These are phyloP conservation scores for Cutaneotrichosporon sp. DNA, from an alignment of 1,284 basidiomycete species.

Conservation along the genomic window DNA sequence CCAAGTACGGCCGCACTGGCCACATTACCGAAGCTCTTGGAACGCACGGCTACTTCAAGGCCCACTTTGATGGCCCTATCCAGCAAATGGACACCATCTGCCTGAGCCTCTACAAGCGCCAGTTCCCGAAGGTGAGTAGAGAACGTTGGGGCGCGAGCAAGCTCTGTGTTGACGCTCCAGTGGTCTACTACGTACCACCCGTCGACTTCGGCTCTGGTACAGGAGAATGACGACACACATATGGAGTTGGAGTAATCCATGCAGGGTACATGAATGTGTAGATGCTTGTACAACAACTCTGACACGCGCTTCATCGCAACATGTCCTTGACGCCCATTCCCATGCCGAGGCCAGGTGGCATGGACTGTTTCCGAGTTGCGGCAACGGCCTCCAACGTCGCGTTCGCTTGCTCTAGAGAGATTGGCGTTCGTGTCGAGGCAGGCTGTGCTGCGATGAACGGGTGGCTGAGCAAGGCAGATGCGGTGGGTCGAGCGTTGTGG, in stretches of 20 bases:
- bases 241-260: constrained; percentile 1
- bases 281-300: not conserved
- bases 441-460: constrained; percentile 61
- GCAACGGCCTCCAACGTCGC: constrained; percentile 22
- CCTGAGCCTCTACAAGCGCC: constrained; percentile 86
- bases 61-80: constrained; percentile 92
- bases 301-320: not conserved
- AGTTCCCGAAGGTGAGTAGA: constrained; percentile 66
- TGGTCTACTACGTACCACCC: constrained; percentile 34
- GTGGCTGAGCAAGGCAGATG: constrained; percentile 72
- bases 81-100: constrained; percentile 95
- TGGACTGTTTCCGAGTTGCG: constrained; percentile 11
- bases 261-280: not conserved
- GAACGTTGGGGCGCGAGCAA: not conserved
- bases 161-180: constrained; percentile 13
- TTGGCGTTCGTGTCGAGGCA: constrained; percentile 6
- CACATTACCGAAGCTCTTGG: constrained; percentile 93
- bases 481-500: constrained; percentile 77
- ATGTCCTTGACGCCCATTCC: not conserved
- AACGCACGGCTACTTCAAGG: constrained; percentile 98
- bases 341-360: constrained; percentile 12
- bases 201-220: not conserved
- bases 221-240: not conserved
- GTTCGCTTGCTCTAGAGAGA: constrained; percentile 21
- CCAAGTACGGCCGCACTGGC: constrained; percentile 88